Evolutionary conservation across 176 grass and related monocot genomes (phyloP), one percentile per base, ranked within the genome.

Genomic region (Eragrostis curvula): DNA sequence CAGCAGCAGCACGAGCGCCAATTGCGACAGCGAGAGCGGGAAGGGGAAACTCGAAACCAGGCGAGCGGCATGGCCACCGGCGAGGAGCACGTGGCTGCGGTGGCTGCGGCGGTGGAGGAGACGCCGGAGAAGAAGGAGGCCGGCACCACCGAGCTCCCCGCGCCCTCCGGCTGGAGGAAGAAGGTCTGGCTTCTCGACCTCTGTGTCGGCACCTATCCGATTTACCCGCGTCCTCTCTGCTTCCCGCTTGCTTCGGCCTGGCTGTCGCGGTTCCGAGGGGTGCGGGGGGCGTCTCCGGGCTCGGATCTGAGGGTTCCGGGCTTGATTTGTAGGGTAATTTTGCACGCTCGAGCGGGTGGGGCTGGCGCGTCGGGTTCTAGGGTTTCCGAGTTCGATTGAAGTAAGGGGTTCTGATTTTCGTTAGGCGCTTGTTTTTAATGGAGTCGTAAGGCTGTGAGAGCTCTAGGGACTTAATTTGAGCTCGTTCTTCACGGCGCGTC

Each of bases 131-230:
- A 63, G 81, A 44, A 51, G 74, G 77, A 51, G 30, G 46, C 28
- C 32, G 68, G 70, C 15, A 71, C 75, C 0, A 46, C 77, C 9
- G 91, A 89, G 77, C 77, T 89, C 11, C 60, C 68, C 1, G 91
- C 91, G 28, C 91, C 91, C 8, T 46, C 81, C 44, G 91, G 87
- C 20, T 93, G 91, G 91, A 87, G 61, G 21, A 93, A 93, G 87
- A 93, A 93, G 91, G 91, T 93, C 47, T 12, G 69, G 17, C 51
- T 30, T 30, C 36, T 57, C 36, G 12, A 13, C 47, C 30, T 48
- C 29, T 61, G 0, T 68, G n/a, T n/a, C 8, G 13, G 8, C 45
- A 13, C 29, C 5, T 25, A 7, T n/a, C 14, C 59, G 36, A 51
- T 66, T 80, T 42, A 47, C 77, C 3, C 20, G 47, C 67, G 4